Conservation (phyloP, 768 basidiomycete species). For the Podaxis sp. region DNA sequence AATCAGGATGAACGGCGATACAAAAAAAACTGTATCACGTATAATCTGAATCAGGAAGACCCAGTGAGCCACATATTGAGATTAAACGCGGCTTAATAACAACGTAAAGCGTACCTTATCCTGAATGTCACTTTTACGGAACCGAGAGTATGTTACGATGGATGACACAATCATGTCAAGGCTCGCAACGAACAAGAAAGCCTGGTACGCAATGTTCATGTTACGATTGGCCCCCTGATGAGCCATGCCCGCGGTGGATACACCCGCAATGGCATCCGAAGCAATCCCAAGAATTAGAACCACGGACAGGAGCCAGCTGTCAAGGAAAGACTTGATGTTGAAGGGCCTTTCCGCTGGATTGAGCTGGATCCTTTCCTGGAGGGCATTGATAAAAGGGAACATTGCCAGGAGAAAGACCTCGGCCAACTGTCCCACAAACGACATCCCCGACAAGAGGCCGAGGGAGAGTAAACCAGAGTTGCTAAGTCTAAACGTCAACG, state of each 20-base stretch:
- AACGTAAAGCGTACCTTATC: neutral
- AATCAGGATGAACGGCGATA: neutral
- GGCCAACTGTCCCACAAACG: neutral
- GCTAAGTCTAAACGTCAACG: neutral
- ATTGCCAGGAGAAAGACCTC: neutral
- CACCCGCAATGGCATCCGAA: neutral
- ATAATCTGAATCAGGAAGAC: neutral
- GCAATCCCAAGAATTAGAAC: slow-evolving; percentile 5
- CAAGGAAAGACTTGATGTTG: slow-evolving; percentile 4
- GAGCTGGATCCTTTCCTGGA: slow-evolving; percentile 1
- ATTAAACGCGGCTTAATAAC: neutral
- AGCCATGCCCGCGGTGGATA: neutral
- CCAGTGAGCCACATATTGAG: neutral
- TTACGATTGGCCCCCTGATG: neutral
- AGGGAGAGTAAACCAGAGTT: neutral
- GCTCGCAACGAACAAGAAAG: neutral
- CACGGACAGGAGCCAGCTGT: neutral
- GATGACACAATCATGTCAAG: neutral
- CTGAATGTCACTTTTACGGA: neutral
- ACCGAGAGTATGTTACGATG: neutral
- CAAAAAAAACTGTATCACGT: neutral
- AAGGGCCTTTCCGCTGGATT: neutral
- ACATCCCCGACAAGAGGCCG: neutral
- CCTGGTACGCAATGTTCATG: neutral
- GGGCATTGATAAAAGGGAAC: slow-evolving; percentile 1